A percentile compares a stretch with the other conserved stretches of the same genome.
Conservation (phyloP, 805 yeast genomes). For the Lipomyces spencermartinsiae region DNA sequence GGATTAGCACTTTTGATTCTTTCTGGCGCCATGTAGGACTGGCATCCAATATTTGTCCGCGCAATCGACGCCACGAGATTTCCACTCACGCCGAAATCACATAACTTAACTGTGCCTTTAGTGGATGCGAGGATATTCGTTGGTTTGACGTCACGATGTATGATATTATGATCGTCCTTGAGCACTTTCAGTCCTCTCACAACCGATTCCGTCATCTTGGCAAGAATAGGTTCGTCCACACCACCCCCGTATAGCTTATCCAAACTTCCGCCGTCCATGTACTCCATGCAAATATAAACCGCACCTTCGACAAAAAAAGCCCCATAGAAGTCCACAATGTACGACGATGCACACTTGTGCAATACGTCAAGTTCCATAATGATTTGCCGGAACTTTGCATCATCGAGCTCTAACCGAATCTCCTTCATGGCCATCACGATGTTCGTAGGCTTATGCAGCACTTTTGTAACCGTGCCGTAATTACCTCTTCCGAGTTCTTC, state of each 20-base stretch:
- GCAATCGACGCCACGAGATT: constrained; percentile 94
- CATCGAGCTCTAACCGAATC: constrained; percentile 90
- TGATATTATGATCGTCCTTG: constrained; percentile 89
- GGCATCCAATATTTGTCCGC: constrained; percentile 95
- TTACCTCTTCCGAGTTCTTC: constrained; percentile 95
- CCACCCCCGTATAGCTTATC: constrained; percentile 79
- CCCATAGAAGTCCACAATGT: constrained; percentile 94
- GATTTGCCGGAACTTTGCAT: constrained; percentile 90
- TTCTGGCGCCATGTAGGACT: constrained; percentile 98
- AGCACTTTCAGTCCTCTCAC: constrained; percentile 80
- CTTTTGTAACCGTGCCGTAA: constrained; percentile 94
- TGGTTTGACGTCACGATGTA: constrained; percentile 96
- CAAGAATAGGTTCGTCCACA: constrained; percentile 74
- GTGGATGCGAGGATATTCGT: constrained; percentile 87
- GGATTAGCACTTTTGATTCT: constrained; percentile 64
- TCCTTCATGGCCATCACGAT: constrained; percentile 97
- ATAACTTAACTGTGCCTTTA: constrained; percentile 83
- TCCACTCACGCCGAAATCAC: constrained; percentile 97
- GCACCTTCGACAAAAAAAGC: constrained; percentile 98
- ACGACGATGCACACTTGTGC: constrained; percentile 88
- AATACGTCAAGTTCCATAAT: constrained; percentile 94
- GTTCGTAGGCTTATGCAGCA: constrained; percentile 89
- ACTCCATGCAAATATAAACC: constrained; percentile 97
- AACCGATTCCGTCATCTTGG: constrained; percentile 78
- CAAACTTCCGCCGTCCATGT: constrained; percentile 94